Evolutionary conservation across 306 rosid species (phyloP).

Genomic region (Spatholobus suberectus): DNA sequence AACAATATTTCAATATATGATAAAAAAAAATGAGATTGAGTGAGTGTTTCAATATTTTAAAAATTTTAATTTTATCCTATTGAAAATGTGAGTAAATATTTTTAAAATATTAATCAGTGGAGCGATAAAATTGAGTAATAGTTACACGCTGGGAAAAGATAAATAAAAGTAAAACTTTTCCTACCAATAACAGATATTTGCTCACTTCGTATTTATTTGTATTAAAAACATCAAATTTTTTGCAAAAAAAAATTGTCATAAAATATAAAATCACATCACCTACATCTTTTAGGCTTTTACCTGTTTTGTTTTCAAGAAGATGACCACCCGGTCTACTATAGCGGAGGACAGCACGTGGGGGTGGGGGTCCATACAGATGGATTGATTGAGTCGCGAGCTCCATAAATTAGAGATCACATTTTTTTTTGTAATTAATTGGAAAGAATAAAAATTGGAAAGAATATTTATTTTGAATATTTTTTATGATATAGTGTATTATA

Average conservation of each 20-base stretch:
- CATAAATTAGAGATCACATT: background rate
- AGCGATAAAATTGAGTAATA: too few relatives aligned
- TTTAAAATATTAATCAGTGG: background rate
- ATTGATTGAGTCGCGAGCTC: background rate
- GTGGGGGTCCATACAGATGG: constrained; percentile 19
- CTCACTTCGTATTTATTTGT: background rate
- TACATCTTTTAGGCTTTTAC: too few relatives aligned
- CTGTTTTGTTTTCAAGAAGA: background rate
- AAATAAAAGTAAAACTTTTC: background rate
- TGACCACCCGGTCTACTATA: background rate
- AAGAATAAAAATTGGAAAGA: background rate
- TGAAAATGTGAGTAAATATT: background rate
- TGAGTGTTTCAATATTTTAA: too few relatives aligned
- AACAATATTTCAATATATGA: too few relatives aligned
- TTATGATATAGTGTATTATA: background rate
- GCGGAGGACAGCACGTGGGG: constrained; percentile 36
- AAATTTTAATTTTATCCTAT: background rate
- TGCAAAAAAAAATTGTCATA: background rate
- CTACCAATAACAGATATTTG: background rate
- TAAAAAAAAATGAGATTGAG: too few relatives aligned
- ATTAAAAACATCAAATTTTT: background rate
- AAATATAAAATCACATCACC: background rate
- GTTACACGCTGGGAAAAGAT: background rate
- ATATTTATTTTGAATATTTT: background rate
- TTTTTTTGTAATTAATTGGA: background rate